These are phyloP conservation scores for Cyberlindnera samutprakarnensis DNA, from an alignment of 805 yeast genomes.

Conservation along the genomic window DNA sequence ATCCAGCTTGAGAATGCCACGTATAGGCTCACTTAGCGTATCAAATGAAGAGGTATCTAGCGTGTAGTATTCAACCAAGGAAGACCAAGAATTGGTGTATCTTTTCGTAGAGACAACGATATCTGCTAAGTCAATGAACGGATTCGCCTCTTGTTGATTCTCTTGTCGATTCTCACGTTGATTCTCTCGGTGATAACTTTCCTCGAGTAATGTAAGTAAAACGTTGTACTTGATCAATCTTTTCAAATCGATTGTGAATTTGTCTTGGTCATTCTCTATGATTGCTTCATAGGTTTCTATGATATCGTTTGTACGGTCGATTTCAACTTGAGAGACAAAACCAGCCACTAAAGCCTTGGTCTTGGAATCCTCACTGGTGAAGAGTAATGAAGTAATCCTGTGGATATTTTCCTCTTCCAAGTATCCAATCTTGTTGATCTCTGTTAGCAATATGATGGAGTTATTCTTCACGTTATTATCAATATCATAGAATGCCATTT, in stretches of 20 bases:
- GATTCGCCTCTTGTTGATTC: too few species aligned
- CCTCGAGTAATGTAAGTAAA: slow-evolving; percentile 23
- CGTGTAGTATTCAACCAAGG: slow-evolving; percentile 28
- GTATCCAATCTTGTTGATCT: slow-evolving; percentile 52
- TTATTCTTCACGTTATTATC: slow-evolving; percentile 47
- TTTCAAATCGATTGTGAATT: slow-evolving; percentile 22
- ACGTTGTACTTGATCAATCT: slow-evolving; percentile 23
- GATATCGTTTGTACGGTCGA: slow-evolving; percentile 30
- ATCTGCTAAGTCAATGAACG: too few species aligned
- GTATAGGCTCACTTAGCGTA: too few species aligned
- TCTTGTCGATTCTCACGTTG: too few species aligned
- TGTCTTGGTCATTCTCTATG: slow-evolving; percentile 21
- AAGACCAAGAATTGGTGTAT: slow-evolving; percentile 24
- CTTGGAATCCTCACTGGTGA: slow-evolving; percentile 23
- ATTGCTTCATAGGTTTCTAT: slow-evolving; percentile 28
- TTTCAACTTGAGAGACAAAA: slow-evolving; percentile 40
- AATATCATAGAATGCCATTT: slow-evolving; percentile 50
- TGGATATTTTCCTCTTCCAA: slow-evolving; percentile 51
- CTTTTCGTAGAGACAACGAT: slow-evolving; percentile 22
- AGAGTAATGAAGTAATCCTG: slow-evolving; percentile 35
- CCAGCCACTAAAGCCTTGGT: slow-evolving; percentile 42
- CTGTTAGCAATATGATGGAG: slow-evolving; percentile 45
- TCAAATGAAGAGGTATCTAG: too few species aligned
- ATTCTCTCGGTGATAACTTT: too few species aligned
- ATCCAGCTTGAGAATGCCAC: too few species aligned